These are phyloP conservation scores for Hypoxylon trugodes DNA, from an alignment of 495 filamentous ascomycete species.

Conservation along the genomic window DNA sequence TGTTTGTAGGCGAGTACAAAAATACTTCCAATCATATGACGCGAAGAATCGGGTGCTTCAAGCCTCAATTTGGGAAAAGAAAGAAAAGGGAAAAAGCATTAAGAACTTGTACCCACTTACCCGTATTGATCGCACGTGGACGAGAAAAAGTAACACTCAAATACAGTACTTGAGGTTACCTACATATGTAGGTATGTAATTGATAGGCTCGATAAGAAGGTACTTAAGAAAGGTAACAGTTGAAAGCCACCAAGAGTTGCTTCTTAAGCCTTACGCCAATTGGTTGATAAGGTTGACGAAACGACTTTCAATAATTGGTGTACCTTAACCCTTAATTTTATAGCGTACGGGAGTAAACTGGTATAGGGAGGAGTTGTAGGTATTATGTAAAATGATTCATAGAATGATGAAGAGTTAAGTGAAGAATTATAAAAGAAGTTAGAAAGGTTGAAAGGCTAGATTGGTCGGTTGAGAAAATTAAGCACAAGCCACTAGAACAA, in stretches of 20 bases:
- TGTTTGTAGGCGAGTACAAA: constrained; percentile 28
- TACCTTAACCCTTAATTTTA: too few relatives aligned
- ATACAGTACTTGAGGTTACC: too few relatives aligned
- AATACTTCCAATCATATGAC: constrained; percentile 39
- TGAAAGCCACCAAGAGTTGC: background rate
- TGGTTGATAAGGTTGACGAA: background rate
- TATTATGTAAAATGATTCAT: too few relatives aligned
- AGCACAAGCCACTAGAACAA: constrained; percentile 28
- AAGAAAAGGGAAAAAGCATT: background rate
- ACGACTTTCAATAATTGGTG: too few relatives aligned
- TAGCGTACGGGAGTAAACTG: too few relatives aligned
- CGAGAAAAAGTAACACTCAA: too few relatives aligned
- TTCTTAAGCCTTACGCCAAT: constrained; percentile 7
- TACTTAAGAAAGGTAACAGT: background rate
- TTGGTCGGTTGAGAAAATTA: background rate
- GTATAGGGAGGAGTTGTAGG: too few relatives aligned
- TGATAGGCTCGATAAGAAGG: background rate
- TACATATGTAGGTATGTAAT: constrained; percentile 5
- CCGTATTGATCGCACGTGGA: too few relatives aligned
- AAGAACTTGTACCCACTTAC: too few relatives aligned
- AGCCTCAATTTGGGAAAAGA: constrained; percentile 22
- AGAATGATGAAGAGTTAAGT: too few relatives aligned
- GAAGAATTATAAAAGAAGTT: constrained; percentile 6
- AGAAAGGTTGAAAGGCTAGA: background rate
- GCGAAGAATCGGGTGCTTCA: constrained; percentile 31